These are phyloP conservation scores for Hyaloscypha variabilis DNA, from an alignment of 495 filamentous ascomycete genomes.

Conservation along the genomic window DNA sequence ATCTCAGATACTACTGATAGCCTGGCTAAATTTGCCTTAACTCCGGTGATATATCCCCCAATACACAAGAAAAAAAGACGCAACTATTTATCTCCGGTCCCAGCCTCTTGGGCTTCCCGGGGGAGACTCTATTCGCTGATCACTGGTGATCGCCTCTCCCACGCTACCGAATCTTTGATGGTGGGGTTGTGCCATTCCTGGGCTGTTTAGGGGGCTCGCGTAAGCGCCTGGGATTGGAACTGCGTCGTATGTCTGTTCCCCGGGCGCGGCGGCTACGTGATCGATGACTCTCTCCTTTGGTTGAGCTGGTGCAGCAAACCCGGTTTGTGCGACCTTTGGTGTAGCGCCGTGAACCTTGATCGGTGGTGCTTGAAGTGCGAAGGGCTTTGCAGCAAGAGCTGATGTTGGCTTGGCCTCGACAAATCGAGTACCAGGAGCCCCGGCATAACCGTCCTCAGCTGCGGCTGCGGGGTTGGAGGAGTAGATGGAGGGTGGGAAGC, in stretches of 20 bases:
- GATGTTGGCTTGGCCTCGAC: conserved; percentile 48
- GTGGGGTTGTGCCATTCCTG: conserved; percentile 22
- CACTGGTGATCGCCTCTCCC: conserved; percentile 41
- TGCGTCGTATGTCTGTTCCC: conserved; percentile 66
- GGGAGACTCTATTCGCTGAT: conserved; percentile 40
- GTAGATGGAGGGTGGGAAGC: conserved; percentile 52
- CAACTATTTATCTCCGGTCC: conserved; percentile 14
- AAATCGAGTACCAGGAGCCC: conserved; percentile 37
- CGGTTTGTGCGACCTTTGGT: conserved; percentile 29
- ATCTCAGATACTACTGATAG: background rate
- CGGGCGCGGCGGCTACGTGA: conserved; percentile 56
- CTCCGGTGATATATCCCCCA: conserved; percentile 23
- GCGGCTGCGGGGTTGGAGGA: conserved; percentile 35
- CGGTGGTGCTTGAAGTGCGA: conserved; percentile 84
- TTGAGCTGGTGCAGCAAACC: conserved; percentile 29
- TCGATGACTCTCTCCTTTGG: conserved; percentile 32
- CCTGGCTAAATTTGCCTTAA: conserved; percentile 4
- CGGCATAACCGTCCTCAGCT: conserved; percentile 44
- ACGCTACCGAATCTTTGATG: conserved; percentile 30
- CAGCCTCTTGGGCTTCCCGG: conserved; percentile 39
- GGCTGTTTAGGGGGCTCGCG: conserved; percentile 27
- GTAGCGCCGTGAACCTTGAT: conserved; percentile 75
- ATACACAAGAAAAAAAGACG: conserved; percentile 21
- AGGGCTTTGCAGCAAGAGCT: conserved; percentile 55
- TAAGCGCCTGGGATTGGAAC: conserved; percentile 73